A percentile compares a stretch with the other conserved stretches of the same genome.
Conservation (phyloP, 352 stramenopile genomes). For the Phytophthora lateralis region DNA sequence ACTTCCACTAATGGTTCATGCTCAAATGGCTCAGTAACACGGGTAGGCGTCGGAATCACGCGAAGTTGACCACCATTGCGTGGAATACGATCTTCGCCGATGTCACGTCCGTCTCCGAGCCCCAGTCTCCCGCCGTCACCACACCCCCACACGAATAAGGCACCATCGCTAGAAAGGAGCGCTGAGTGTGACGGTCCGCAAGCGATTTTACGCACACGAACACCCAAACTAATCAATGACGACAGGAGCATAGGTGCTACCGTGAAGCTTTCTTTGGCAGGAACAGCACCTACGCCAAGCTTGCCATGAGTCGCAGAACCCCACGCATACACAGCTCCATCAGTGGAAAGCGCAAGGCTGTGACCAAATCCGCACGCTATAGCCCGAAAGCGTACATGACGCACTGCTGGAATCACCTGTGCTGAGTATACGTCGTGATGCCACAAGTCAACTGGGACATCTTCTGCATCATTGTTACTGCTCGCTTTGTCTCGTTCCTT, state of each 20-base stretch:
- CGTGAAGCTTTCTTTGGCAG: slow-evolving; percentile 66
- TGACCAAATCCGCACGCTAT: slow-evolving; percentile 74
- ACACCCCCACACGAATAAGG: slow-evolving; percentile 76
- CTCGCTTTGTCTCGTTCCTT: not conserved
- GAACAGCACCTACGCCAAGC: slow-evolving; percentile 58
- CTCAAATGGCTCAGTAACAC: slow-evolving; percentile 43
- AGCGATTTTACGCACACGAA: slow-evolving; percentile 66
- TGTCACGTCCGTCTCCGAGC: slow-evolving; percentile 62
- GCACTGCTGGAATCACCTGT: slow-evolving; percentile 48
- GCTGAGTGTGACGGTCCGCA: slow-evolving; percentile 83
- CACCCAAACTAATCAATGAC: slow-evolving; percentile 24
- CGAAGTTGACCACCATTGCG: slow-evolving; percentile 57
- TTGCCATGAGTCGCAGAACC: slow-evolving; percentile 77
- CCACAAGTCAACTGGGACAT: slow-evolving; percentile 39
- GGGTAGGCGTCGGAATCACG: slow-evolving; percentile 46
- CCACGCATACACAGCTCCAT: slow-evolving; percentile 78
- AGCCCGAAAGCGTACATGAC: slow-evolving; percentile 52
- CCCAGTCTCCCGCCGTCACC: slow-evolving; percentile 75
- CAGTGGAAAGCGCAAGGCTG: slow-evolving; percentile 64
- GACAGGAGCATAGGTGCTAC: slow-evolving; percentile 53
- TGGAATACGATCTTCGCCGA: slow-evolving; percentile 67
- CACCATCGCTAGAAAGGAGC: slow-evolving; percentile 56
- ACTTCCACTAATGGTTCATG: slow-evolving; percentile 66
- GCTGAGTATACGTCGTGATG: slow-evolving; percentile 59
- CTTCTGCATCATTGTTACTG: slow-evolving; percentile 14